These are phyloP conservation scores for Murraya koenigii DNA, from an alignment of 345 rosid genomes.

Conservation along the genomic window DNA sequence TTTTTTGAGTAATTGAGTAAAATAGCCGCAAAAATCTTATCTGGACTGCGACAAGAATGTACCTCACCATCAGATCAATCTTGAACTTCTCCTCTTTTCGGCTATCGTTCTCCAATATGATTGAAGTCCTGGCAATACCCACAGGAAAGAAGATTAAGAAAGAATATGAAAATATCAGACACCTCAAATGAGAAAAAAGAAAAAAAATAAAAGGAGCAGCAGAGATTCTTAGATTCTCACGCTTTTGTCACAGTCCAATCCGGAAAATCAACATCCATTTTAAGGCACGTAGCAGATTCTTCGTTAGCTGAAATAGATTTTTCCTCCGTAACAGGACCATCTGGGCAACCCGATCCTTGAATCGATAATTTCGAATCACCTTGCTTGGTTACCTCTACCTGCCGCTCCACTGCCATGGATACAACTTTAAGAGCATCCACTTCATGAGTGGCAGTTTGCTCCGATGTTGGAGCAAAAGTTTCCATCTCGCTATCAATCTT, in stretches of 20 bases:
- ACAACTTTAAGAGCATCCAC: constrained; percentile 17
- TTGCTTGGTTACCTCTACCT: constrained; percentile 19
- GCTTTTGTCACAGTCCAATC: constrained; percentile 30
- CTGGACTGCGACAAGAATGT: constrained; percentile 15
- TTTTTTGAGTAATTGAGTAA: constrained; percentile 25
- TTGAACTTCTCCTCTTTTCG: constrained; percentile 35
- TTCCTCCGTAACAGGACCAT: constrained; percentile 12
- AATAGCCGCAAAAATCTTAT: constrained; percentile 23
- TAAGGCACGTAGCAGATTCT: constrained; percentile 13
- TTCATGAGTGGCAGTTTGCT: constrained; percentile 12
- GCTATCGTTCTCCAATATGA: constrained; percentile 15
- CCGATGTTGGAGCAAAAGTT: constrained; percentile 3
- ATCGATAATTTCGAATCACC: constrained; percentile 18
- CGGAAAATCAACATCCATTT: constrained; percentile 23
- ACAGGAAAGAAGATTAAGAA: neutral
- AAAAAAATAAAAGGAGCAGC: neutral
- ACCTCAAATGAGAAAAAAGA: constrained; percentile 7
- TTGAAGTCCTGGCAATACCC: constrained; percentile 26
- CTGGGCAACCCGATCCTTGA: constrained; percentile 16
- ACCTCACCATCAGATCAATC: constrained; percentile 65
- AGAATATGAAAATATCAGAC: constrained; percentile 15
- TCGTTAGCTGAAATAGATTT: constrained; percentile 14
- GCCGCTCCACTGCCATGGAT: constrained; percentile 10
- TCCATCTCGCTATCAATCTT: constrained; percentile 20
- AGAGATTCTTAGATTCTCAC: constrained; percentile 34